Percentiles rank a stretch among this genome's conserved stretches.
Conservation (phyloP, 2,329 filamentous ascomycete genomes). For the Aureobasidium zeae region DNA sequence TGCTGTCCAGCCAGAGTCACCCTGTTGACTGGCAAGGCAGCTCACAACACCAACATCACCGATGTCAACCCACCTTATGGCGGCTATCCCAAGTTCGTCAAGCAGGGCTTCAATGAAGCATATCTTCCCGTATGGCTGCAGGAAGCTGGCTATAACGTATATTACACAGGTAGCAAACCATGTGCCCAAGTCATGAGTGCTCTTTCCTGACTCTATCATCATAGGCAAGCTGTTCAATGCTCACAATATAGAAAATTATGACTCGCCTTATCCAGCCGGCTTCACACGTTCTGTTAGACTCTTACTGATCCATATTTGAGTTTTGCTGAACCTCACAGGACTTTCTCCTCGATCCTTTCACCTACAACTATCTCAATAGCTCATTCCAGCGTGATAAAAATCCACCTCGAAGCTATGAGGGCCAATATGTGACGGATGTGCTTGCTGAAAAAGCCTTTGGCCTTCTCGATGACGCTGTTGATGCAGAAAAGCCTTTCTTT, state of each 20-base stretch:
- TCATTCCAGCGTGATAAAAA: conserved; percentile 54
- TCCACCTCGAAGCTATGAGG: conserved; percentile 45
- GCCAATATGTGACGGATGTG: conserved; percentile 50
- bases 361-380: conserved; percentile 59
- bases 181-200: no score
- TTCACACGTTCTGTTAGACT: conserved; percentile 44
- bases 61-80: conserved; percentile 47
- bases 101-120: conserved; percentile 55
- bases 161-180: no score
- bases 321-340: conserved; percentile 9
- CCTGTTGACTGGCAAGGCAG: conserved; percentile 51
- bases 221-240: conserved; percentile 67
- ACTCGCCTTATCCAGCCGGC: conserved; percentile 47
- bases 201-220: no score
- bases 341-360: conserved; percentile 48
- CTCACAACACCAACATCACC: conserved; percentile 65
- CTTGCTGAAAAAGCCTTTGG: conserved; percentile 49
- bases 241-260: conserved; percentile 52
- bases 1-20: conserved; percentile 61
- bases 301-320: neutral
- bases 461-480: conserved; percentile 52
- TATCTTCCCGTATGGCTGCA: conserved; percentile 66
- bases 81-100: conserved; percentile 58
- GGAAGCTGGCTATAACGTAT: conserved; percentile 57
- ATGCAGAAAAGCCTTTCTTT: conserved; percentile 53